Evolutionary conservation across 1,139 yeast genomes (phyloP).

Genomic region (Ogataea hybrid): DNA sequence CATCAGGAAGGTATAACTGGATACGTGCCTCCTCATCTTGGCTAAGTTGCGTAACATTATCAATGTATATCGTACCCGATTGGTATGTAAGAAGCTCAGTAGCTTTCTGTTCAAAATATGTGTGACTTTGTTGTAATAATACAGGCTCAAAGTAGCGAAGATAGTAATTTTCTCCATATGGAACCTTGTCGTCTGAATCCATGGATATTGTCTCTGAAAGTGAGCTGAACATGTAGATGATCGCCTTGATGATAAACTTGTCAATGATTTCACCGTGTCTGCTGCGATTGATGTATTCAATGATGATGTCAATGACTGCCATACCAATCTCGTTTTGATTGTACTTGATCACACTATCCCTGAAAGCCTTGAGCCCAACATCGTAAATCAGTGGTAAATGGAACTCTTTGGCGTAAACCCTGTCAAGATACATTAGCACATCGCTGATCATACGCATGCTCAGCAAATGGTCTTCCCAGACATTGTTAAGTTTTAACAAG

Average conservation of each 20-base stretch:
- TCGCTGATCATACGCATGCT: slow-evolving; percentile 83
- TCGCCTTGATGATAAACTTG: slow-evolving; percentile 55
- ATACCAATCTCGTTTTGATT: slow-evolving; percentile 51
- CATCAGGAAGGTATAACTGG: slow-evolving; percentile 51
- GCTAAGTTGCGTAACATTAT: slow-evolving; percentile 50
- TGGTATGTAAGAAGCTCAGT: slow-evolving; percentile 40
- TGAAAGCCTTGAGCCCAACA: slow-evolving; percentile 50
- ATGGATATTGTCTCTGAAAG: slow-evolving; percentile 37
- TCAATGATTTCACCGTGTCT: slow-evolving; percentile 57
- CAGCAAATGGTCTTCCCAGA: slow-evolving; percentile 76
- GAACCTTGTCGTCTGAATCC: slow-evolving; percentile 28
- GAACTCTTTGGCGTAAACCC: slow-evolving; percentile 79
- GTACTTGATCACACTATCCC: slow-evolving; percentile 41
- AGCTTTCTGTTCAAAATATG: slow-evolving; percentile 52
- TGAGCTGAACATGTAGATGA: slow-evolving; percentile 72
- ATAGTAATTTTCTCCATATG: slow-evolving; percentile 54
- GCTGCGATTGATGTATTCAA: slow-evolving; percentile 58
- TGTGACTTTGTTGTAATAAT: slow-evolving; percentile 53
- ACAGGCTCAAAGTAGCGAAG: slow-evolving; percentile 64
- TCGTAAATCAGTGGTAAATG: slow-evolving; percentile 70
- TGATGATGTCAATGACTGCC: slow-evolving; percentile 46
- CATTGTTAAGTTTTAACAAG: slow-evolving; percentile 45
- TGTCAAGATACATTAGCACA: slow-evolving; percentile 79
- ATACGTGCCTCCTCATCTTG: slow-evolving; percentile 59
- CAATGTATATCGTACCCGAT: slow-evolving; percentile 55